Evolutionary conservation across 116 monocot genomes (phyloP).

Genomic region (Phalaenopsis hybrid): DNA sequence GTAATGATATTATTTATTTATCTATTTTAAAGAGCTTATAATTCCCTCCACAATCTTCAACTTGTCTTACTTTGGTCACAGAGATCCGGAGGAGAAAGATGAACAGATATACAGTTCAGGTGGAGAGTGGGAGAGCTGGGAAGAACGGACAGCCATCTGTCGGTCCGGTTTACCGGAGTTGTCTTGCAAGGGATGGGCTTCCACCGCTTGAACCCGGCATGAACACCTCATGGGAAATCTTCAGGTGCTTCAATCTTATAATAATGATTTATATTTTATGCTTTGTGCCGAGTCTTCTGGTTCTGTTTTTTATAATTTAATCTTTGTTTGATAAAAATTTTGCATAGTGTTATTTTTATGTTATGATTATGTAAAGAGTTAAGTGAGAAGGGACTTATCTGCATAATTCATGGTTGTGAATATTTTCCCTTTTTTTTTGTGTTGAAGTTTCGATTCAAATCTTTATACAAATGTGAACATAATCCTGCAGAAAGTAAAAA

Average conservation of each 20-base stretch:
- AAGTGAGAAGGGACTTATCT: too few species aligned
- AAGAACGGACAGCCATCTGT: slow-evolving; percentile 52
- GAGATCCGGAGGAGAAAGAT: slow-evolving; percentile 14
- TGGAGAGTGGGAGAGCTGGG: slow-evolving; percentile 58
- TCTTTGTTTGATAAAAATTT: too few species aligned
- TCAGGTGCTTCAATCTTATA: slow-evolving; percentile 41
- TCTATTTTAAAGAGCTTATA: not conserved
- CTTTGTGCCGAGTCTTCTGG: not conserved
- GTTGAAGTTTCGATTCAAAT: too few species aligned
- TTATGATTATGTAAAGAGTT: too few species aligned
- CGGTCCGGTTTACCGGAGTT: slow-evolving; percentile 64
- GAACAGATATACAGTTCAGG: slow-evolving; percentile 41
- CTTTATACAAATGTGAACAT: too few species aligned
- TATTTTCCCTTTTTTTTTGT: too few species aligned
- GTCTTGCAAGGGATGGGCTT: slow-evolving; percentile 60
- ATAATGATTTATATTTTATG: not conserved
- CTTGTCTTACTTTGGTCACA: not conserved
- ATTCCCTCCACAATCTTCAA: not conserved
- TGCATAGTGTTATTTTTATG: too few species aligned
- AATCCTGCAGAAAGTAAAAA: too few species aligned
- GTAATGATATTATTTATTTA: not conserved
- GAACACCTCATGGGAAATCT: slow-evolving; percentile 81
- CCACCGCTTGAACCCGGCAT: slow-evolving; percentile 45
- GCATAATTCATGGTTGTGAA: too few species aligned
- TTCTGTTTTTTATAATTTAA: too few species aligned